Base-by-base conservation (phyloP, 371 early-diverging fungal genomes). In the Nematocida homosporus region DNA sequence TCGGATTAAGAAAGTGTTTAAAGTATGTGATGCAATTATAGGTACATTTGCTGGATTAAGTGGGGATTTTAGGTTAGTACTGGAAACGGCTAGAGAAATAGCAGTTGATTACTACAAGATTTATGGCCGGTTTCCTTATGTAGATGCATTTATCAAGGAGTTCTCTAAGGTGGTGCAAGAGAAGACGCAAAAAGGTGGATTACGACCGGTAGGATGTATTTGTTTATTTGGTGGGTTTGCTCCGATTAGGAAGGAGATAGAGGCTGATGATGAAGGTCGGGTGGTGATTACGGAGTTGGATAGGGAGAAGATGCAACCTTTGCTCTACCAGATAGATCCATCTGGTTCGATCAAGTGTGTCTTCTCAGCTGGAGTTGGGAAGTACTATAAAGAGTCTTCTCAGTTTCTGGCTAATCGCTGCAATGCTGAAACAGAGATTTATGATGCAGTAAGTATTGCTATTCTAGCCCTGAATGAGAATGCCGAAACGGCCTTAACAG, bases 141-240 rank as follows among this genome's bases (percentile, higher is more conserved):
- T 83, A 4, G 80, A 81, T 50, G 60, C 77, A 8, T 84, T 84
- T 66, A 76, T 81, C 40, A 40, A 63, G 34, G 60, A 79, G 47
- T 82, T 83, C 56, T 65, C 77, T 13, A 55, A 59, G 32, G 63
- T 61, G 29, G 66, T 83, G 23, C 83, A 83, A 54, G 82, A 83
- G 41, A 80, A 80, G 34, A 83, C 82, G 30, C 82, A 82, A 27
- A 80, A 80, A 52, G 79, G 77, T 44, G 80, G 83, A 51, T 72
- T 65, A 16, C 78, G 85, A 20, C 85, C 85, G n/a, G 81, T 83
- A 65, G 85, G 85, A 2, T 75, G 61, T 20, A 56, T 81, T 13
- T 34, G 81, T 25, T 32, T 84, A 25, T 66, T 84, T 47, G 56
- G 56, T 34, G 83, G 83, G 27, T 30, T 38, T 57, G 56, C 68